Percentiles rank a stretch among this genome's conserved stretches.
phyloP scores from a whole-genome alignment of 306 rosid genomes.

The Boehmeria nivea region DNA sequence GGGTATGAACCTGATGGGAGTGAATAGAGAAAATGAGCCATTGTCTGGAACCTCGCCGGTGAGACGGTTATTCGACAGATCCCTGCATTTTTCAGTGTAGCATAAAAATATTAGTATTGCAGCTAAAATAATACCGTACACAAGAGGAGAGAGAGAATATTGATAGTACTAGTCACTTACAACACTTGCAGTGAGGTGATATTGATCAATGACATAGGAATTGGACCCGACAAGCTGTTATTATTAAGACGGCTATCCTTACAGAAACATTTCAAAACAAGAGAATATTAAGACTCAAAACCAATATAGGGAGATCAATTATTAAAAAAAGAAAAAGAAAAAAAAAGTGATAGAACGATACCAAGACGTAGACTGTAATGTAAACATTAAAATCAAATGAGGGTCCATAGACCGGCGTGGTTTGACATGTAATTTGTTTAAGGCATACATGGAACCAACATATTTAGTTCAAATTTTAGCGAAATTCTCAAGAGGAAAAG shows the following conservation, averaged over 20 bases:
- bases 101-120: conserved; percentile 5
- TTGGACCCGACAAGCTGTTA: conserved; percentile 85
- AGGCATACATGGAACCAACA: background rate
- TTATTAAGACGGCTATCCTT: conserved; percentile 98
- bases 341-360: too few species aligned
- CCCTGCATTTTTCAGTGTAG: conserved; percentile 47
- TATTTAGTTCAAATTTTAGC: background rate
- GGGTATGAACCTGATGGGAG: conserved; percentile 78
- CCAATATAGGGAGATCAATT: background rate
- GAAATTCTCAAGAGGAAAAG: conserved; percentile 4
- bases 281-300: conserved; percentile 30
- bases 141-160: conserved; percentile 7
- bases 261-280: conserved; percentile 35
- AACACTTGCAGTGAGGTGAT: conserved; percentile 89
- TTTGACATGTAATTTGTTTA: background rate
- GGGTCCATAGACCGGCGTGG: background rate
- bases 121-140: background rate
- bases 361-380: too few species aligned
- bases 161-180: conserved; percentile 52
- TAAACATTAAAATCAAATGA: too few species aligned
- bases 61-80: conserved; percentile 83
- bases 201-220: conserved; percentile 94
- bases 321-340: too few species aligned
- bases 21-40: conserved; percentile 95
- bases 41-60: conserved; percentile 93